phyloP scores from a whole-genome alignment of 352 stramenopile species.

The Phytopythium montanum region DNA sequence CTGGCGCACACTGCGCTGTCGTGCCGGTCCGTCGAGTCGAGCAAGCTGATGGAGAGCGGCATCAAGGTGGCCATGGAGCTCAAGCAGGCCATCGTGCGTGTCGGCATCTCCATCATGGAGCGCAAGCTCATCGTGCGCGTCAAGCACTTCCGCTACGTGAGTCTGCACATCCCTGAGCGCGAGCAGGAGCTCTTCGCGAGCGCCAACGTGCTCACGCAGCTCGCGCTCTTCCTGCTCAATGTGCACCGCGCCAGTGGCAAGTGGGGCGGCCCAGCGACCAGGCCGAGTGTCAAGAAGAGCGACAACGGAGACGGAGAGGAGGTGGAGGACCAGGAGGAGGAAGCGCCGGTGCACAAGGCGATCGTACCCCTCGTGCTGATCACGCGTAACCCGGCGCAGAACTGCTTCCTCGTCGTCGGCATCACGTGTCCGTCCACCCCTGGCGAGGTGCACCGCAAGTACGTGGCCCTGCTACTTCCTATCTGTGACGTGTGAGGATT shows the following conservation, averaged over 20 bases:
- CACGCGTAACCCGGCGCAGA: constrained; percentile 84
- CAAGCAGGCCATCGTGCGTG: constrained; percentile 92
- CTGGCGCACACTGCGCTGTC: constrained; percentile 67
- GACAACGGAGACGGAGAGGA: constrained; percentile 22
- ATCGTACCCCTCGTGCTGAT: constrained; percentile 81
- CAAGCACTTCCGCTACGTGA: constrained; percentile 97
- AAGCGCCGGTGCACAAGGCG: constrained; percentile 27
- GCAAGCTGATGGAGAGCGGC: constrained; percentile 88
- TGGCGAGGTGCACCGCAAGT: constrained; percentile 89
- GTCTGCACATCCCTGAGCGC: constrained; percentile 82
- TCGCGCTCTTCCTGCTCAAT: constrained; percentile 94
- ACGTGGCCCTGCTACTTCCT: no score
- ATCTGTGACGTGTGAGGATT: not conserved
- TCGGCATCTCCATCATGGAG: constrained; percentile 94
- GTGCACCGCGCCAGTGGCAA: constrained; percentile 95
- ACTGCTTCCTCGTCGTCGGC: constrained; percentile 95
- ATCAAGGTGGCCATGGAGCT: constrained; percentile 95
- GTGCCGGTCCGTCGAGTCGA: constrained; percentile 63
- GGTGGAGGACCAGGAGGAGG: constrained; percentile 28
- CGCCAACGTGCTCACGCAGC: constrained; percentile 90
- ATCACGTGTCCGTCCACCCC: constrained; percentile 90
- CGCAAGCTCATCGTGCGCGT: constrained; percentile 93
- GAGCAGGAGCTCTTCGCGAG: constrained; percentile 92
- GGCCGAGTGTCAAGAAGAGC: constrained; percentile 27
- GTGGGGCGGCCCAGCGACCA: constrained; percentile 66